A percentile compares a stretch with the other conserved stretches of the same genome.
These are phyloP conservation scores for Hevea brasiliensis DNA, from an alignment of 345 rosid species.

Conservation along the genomic window DNA sequence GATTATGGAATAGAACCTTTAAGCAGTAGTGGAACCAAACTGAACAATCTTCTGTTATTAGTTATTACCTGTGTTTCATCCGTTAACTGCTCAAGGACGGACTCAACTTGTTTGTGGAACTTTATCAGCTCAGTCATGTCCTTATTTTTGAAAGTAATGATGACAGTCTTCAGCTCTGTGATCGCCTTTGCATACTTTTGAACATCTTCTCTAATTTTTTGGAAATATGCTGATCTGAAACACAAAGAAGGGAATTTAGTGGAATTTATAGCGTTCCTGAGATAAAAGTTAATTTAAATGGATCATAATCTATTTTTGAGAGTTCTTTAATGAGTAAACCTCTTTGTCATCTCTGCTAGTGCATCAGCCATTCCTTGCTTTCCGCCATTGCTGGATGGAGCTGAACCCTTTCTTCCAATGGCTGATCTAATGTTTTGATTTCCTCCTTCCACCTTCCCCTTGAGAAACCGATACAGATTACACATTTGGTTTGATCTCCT, in stretches of 20 bases:
- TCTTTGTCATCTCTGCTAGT: slow-evolving; percentile 86
- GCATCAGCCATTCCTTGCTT: slow-evolving; percentile 99
- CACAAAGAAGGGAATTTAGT: not conserved
- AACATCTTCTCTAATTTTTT: slow-evolving; percentile 80
- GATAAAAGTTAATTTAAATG: not conserved
- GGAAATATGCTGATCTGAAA: slow-evolving; percentile 86
- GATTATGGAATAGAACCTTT: not conserved
- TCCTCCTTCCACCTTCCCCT: slow-evolving; percentile 74
- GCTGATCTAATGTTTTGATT: slow-evolving; percentile 39
- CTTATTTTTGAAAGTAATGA: slow-evolving; percentile 63
- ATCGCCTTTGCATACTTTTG: slow-evolving; percentile 57
- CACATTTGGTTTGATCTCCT: slow-evolving; percentile 83
- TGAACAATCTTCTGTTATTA: no score
- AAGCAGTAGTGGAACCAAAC: not conserved
- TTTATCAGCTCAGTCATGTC: slow-evolving; percentile 71
- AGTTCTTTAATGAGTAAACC: slow-evolving; percentile 31
- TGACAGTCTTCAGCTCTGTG: slow-evolving; percentile 49
- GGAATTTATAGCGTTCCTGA: not conserved
- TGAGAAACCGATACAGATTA: slow-evolving; percentile 65
- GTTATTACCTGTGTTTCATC: slow-evolving; percentile 84
- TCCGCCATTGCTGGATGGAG: slow-evolving; percentile 39
- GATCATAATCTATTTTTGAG: not conserved
- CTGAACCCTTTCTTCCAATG: slow-evolving; percentile 36
- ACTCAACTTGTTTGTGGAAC: slow-evolving; percentile 76
- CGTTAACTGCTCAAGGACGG: slow-evolving; percentile 73